Evolutionary conservation across 1,284 basidiomycete genomes (phyloP), one percentile per base, ranked within the genome.

Genomic region (Spongispora temasekensis): DNA sequence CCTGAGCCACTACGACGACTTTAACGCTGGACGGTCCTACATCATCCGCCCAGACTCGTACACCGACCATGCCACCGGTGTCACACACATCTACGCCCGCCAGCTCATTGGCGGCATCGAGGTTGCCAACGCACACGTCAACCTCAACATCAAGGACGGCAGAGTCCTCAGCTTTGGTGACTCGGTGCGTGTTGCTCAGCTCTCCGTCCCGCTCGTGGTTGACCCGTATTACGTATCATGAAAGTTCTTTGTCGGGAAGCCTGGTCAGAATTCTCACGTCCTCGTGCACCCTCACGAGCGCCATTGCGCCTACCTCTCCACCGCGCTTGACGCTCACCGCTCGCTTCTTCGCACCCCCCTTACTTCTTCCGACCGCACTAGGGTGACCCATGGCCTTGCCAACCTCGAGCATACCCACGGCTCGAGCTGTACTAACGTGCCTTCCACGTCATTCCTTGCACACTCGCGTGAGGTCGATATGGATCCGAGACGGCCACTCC

Each of bases 51-150:
- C 85, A 59, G 89, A 96, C 81, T 94, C 92, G 32, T 96, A 96
- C 76, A 94, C 91, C 53, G 94, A 97, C 76, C 77, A 78, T 61
- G 83, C 82, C 60, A 94, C 93, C 2, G 90, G 90, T n/a, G 82
- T 95, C 52, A 90, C 91, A 23, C 93, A 96, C 75, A 80, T 94
- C 66, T 95, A 93, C 69, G 86, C 89, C 64, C 85, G 88, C 64
- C 94, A 98, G 77, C 67, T 91, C 56, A 75, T 95, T 68, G 86
- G 91, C 64, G 93, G 93, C 44, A 79, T 95, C 58, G 93, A 95
- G 72, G 93, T 98, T 15, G 82, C 85, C 19, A 93, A 97, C 70
- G 94, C 90, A 50, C 90, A 95, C 76, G 84, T 95, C 77, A 96
- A 97, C 75, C 77, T 97, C 72, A 96, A 97, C 79, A 81, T 96